These are phyloP conservation scores for Paracoccidioides brasiliensis DNA, from an alignment of 2,329 filamentous ascomycete genomes.

Conservation along the genomic window DNA sequence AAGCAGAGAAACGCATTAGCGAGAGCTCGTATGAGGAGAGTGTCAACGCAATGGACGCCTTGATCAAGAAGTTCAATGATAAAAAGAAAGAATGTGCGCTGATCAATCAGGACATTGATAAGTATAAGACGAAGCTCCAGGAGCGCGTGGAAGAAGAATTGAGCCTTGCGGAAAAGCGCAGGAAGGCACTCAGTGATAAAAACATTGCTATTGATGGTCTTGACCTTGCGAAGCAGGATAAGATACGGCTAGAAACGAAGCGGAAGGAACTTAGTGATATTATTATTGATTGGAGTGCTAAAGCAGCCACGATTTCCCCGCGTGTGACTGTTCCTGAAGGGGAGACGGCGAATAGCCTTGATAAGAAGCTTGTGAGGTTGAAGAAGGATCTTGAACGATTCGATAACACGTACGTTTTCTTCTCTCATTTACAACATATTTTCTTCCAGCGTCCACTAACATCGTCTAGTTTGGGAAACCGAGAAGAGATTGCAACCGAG, in stretches of 20 bases:
- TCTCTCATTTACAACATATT: neutral
- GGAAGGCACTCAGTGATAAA: constrained; percentile 45
- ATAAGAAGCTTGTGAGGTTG: constrained; percentile 39
- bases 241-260: constrained; percentile 35
- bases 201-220: constrained; percentile 45
- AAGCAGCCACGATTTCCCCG: constrained; percentile 43
- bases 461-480: constrained; percentile 43
- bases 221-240: constrained; percentile 37
- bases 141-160: constrained; percentile 18
- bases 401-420: constrained; percentile 33
- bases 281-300: constrained; percentile 42
- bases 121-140: neutral
- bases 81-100: constrained; percentile 23
- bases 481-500: constrained; percentile 48
- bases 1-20: constrained; percentile 33
- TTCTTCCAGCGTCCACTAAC: neutral
- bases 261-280: constrained; percentile 35
- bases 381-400: constrained; percentile 45
- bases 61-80: constrained; percentile 26
- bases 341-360: constrained; percentile 45
- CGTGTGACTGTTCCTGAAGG: constrained; percentile 52
- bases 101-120: neutral
- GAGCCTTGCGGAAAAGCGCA: constrained; percentile 43
- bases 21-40: constrained; percentile 39
- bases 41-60: constrained; percentile 29